phyloP scores from a whole-genome alignment of 1,139 yeast species.

The Pichia sp. region DNA sequence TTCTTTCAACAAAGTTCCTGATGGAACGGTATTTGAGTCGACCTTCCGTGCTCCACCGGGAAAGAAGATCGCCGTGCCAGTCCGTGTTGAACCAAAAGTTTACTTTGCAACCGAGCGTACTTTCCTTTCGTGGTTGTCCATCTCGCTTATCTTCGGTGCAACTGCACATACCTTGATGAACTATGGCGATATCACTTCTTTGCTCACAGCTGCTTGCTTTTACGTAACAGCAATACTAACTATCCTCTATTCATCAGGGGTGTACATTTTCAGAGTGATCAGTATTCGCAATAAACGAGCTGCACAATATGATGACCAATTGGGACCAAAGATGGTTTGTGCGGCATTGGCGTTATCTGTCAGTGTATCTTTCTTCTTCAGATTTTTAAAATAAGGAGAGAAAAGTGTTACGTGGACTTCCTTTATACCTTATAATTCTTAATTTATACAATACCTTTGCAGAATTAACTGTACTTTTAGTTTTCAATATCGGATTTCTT shows the following conservation, averaged over 20 bases:
- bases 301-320: conserved; percentile 77
- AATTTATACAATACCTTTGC: not conserved
- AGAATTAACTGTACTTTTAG: not conserved
- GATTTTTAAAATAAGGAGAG: conserved; percentile 27
- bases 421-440: not conserved
- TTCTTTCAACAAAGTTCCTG: conserved; percentile 67
- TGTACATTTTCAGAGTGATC: conserved; percentile 77
- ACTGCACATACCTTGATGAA: conserved; percentile 68
- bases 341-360: conserved; percentile 67
- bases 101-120: conserved; percentile 84
- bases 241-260: conserved; percentile 65
- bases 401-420: not conserved
- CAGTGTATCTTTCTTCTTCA: conserved; percentile 64
- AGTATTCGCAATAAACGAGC: conserved; percentile 81
- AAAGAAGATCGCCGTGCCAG: conserved; percentile 71
- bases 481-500: not conserved
- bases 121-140: conserved; percentile 71
- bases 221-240: conserved; percentile 75
- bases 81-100: conserved; percentile 79
- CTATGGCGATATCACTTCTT: conserved; percentile 64
- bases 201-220: conserved; percentile 87
- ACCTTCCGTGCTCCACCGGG: conserved; percentile 70
- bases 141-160: conserved; percentile 67
- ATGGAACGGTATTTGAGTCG: conserved; percentile 73
- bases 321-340: conserved; percentile 87